Percentiles rank a stretch among this genome's conserved stretches.
Conservation (phyloP, 148 eudicot species). For the Spergularia marina region DNA sequence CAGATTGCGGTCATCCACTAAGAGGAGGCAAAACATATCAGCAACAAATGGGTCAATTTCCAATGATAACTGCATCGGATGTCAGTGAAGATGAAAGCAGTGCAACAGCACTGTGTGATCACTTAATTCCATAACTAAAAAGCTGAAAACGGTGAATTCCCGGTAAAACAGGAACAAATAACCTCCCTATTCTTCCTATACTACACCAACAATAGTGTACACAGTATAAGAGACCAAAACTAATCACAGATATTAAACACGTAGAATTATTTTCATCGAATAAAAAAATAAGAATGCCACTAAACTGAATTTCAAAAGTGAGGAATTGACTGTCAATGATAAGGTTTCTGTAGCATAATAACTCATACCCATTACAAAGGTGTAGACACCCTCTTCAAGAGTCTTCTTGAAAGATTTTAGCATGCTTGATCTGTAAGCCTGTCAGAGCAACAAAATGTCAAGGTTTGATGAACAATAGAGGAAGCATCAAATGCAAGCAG, state of each 20-base stretch:
- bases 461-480: constrained; percentile 1
- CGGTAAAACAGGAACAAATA: constrained; percentile 12
- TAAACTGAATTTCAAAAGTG: not conserved
- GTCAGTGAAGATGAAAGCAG: constrained; percentile 84
- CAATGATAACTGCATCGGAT: constrained; percentile 93
- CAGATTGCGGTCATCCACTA: constrained; percentile 99
- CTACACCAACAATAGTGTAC: constrained; percentile 20
- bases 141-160: constrained; percentile 33
- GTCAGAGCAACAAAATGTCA: constrained; percentile 31
- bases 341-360: constrained; percentile 10
- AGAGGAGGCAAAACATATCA: constrained; percentile 96
- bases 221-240: not conserved
- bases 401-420: constrained; percentile 98
- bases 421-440: constrained; percentile 98
- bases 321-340: not conserved
- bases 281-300: constrained; percentile 13
- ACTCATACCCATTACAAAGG: constrained; percentile 91
- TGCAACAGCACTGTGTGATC: constrained; percentile 74
- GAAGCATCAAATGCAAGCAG: not conserved
- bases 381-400: constrained; percentile 89
- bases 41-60: constrained; percentile 96
- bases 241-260: constrained; percentile 18
- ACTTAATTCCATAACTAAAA: constrained; percentile 57
- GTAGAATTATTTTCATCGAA: constrained; percentile 11
- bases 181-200: constrained; percentile 15